Evolutionary conservation across 1,284 basidiomycete genomes (phyloP), one percentile per base, ranked within the genome.

Genomic region (Cutaneotrichosporon spelunceum): DNA sequence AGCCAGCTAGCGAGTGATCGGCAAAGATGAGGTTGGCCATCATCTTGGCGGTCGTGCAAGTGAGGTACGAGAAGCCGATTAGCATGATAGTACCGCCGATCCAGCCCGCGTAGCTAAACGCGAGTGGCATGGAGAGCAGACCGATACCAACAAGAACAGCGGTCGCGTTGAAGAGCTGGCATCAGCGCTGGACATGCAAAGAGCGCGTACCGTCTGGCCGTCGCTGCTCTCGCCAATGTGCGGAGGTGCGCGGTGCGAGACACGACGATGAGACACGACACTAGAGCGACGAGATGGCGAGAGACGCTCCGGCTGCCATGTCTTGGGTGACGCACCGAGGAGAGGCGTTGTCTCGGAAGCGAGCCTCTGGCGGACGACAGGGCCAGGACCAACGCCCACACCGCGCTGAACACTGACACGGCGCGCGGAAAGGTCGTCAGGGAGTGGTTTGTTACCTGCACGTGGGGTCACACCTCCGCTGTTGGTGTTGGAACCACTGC

Each of bases 91-190:
- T 87, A 6, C 92, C 92, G 36, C 83, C 82, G 26, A 88, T 81
- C 92, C 92, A 94, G 7, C 92, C 92, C 1, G 91, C 87, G 69
- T 89, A 91, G 1, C 89, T 85, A 72, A 93, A 93, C 0, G 91
- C 91, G 21, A 93, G 82, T 0, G 93, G 91, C 75, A 93, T 88
- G 2, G 90, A 92, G 2, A 95, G 83, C 82, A 96, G 88, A 2
- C 93, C 93, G 66, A 95, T 89, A 6, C 93, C 93, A 9, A 93
- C 82, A 11, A 94, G 80, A 27, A 93, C 89, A 10, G 90, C 91
- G 52, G 88, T 89, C 9, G 89, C 87, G 71, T 95, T 95, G 81
- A 94, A 94, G n/a, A 95, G 80, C 89, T 91, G n/a, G 9, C 36
- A 66, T 47, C 42, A 29, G 52, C 58, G 56, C 23, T 56, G 55